Percentiles rank a stretch among this genome's conserved stretches.
These are phyloP conservation scores for Penicilliopsis zonata DNA, from an alignment of 495 filamentous ascomycete species.

Conservation along the genomic window DNA sequence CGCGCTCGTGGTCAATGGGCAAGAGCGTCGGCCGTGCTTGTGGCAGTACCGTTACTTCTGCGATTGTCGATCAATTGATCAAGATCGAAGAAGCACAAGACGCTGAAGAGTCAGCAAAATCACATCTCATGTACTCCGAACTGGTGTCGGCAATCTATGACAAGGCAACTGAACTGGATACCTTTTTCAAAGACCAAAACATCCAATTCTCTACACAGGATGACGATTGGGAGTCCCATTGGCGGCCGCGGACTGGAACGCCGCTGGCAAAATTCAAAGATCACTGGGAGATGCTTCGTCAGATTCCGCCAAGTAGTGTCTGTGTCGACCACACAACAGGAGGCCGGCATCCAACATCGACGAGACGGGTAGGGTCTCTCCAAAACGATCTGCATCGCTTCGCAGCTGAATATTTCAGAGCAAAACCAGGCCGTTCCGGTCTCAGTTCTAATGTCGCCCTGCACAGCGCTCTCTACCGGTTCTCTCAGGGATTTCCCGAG, in stretches of 20 bases:
- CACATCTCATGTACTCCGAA: neutral
- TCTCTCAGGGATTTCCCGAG: no score
- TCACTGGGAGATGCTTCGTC: slow-evolving; percentile 2
- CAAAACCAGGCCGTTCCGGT: no score
- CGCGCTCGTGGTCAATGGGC: slow-evolving; percentile 4
- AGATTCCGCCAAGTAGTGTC: slow-evolving; percentile 2
- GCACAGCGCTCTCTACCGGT: no score
- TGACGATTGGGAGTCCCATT: slow-evolving; percentile 13
- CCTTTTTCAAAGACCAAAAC: no score
- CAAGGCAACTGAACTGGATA: neutral
- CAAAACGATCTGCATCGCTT: no score
- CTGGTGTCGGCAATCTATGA: neutral
- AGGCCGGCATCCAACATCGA: no score
- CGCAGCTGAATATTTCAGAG: no score
- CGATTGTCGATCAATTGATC: slow-evolving; percentile 4
- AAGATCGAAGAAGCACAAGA: slow-evolving; percentile 2
- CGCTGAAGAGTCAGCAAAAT: neutral
- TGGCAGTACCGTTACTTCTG: slow-evolving; percentile 3
- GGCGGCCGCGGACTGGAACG: neutral
- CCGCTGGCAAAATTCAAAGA: slow-evolving; percentile 3
- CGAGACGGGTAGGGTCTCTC: no score
- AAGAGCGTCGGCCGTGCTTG: slow-evolving; percentile 4
- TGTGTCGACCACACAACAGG: no score
- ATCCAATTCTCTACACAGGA: slow-evolving; percentile 9
- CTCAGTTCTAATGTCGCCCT: no score